Evolutionary conservation across 1,139 yeast genomes (phyloP).

Genomic region (Kazachstania sp.): DNA sequence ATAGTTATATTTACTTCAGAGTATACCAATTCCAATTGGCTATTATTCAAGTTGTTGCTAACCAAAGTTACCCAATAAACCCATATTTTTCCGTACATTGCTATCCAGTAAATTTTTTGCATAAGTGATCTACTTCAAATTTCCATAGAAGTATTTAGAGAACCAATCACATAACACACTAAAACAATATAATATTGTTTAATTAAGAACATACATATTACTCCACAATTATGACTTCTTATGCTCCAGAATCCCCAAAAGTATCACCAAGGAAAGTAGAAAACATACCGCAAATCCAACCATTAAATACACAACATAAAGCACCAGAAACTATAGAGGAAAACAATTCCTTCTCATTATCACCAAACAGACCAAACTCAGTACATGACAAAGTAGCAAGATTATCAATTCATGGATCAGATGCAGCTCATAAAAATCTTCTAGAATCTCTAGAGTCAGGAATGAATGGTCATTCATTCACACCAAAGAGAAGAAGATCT

Average conservation of each 20-base stretch:
- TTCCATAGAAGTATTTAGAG: too few species aligned
- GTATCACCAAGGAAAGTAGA: slow-evolving; percentile 7
- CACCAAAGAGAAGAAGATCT: slow-evolving; percentile 31
- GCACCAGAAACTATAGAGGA: background rate
- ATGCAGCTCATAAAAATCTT: slow-evolving; percentile 3
- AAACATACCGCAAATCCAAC: background rate
- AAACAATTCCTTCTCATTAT: background rate
- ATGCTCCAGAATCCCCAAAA: slow-evolving; percentile 5
- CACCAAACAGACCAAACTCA: background rate
- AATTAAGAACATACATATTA: too few species aligned
- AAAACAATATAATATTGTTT: too few species aligned
- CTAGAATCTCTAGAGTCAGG: slow-evolving; percentile 4
- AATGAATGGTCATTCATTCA: background rate
- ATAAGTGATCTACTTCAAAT: too few species aligned
- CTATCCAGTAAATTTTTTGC: too few species aligned
- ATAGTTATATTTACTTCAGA: too few species aligned
- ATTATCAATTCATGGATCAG: slow-evolving; percentile 22
- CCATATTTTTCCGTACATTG: too few species aligned
- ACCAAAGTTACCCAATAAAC: too few species aligned
- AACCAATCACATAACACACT: too few species aligned
- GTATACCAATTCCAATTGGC: too few species aligned
- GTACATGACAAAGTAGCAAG: slow-evolving; percentile 17
- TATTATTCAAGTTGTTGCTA: too few species aligned
- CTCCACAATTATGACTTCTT: background rate
- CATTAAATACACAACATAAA: too few species aligned